Base-by-base conservation (phyloP, 139 green algal genomes). In the Bryopsis sp. region DNA sequence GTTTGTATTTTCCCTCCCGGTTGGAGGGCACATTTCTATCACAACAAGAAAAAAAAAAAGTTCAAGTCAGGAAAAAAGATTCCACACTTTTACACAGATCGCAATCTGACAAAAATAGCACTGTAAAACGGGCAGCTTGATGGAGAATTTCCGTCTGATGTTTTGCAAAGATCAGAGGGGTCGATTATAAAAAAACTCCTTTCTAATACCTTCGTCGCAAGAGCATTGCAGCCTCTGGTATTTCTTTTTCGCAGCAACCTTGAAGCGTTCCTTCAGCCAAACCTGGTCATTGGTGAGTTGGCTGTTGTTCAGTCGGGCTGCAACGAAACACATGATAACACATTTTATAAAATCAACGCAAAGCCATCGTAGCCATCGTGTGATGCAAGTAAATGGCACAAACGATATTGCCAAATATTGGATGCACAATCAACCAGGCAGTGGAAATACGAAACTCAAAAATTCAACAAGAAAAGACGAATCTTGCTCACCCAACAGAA, bases 221-320 rank as follows among this genome's bases (percentile, higher is more conserved):
- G 31, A 46, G 33, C 28, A 43, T 47, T 67, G 22, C 19, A 67
- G 19, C n/a, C 59, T 46, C 8, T 67, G 33, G 34, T 67, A 67
- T 26, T 67, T 67, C 33, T 47, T 39, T 7, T 15, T 43, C n/a
- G 59, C 59, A 26, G 59, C 59, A 47, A 46, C 43, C 19, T 47
- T 46, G 59, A 67, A 67, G 5, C 59, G 7, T 15, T 67, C 33
- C 19, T 8, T 47, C 31, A 67, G 19, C 59, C 59, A 67, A 29
- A 28, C 7, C 7, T 67, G 31, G 34, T 67, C 33, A 24, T 46
- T 47, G 5, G 59, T 6, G 59, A n/a, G 5, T 19, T 39, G 5
- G 24, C 5, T 22, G 19, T 67, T 31, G 22, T 43, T 19, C 33
- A 67, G 7, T 11, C 15, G 19, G 22, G 24, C 59, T 67, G 19